A percentile compares a stretch with the other conserved stretches of the same genome.
Conservation (phyloP, 768 basidiomycete species). For the Agaricus blazei region DNA sequence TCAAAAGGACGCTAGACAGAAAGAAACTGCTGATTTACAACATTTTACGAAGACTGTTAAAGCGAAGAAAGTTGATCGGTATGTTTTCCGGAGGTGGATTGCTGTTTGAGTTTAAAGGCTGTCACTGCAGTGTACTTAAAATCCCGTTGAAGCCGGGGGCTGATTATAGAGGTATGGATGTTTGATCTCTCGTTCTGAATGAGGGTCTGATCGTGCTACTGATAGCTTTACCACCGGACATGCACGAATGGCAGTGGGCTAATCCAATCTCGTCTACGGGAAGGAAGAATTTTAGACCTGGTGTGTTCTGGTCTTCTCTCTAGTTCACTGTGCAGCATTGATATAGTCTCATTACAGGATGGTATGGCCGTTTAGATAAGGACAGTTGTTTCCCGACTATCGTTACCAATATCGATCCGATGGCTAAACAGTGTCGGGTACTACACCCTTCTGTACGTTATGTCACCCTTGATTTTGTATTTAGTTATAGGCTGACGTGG, state of each 20-base stretch:
- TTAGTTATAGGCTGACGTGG: not conserved
- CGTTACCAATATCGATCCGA: conserved; percentile 74
- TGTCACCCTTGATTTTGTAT: not conserved
- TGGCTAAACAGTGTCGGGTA: conserved; percentile 70
- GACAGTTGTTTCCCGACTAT: conserved; percentile 63
- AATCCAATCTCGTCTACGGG: conserved; percentile 60
- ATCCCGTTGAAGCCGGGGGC: conserved; percentile 54
- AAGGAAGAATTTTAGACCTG: conserved; percentile 42
- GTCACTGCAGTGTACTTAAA: conserved; percentile 44
- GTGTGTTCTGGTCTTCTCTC: conserved; percentile 23
- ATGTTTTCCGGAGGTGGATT: conserved; percentile 14
- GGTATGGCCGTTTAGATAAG: conserved; percentile 53
- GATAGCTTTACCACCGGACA: conserved; percentile 37
- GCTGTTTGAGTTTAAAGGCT: not conserved
- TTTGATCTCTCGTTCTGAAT: not conserved
- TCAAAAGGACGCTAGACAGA: conserved; percentile 43
- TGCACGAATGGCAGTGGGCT: conserved; percentile 55
- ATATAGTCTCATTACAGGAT: conserved; percentile 23
- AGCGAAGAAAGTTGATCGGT: conserved; percentile 54
- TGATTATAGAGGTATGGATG: conserved; percentile 54
- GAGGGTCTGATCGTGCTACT: not conserved
- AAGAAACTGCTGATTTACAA: conserved; percentile 49
- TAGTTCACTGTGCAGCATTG: not conserved
- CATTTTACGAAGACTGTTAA: conserved; percentile 59
- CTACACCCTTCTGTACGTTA: conserved; percentile 57